Base-by-base conservation (phyloP, 371 early-diverging fungal genomes). In the Mucor irregularis region DNA sequence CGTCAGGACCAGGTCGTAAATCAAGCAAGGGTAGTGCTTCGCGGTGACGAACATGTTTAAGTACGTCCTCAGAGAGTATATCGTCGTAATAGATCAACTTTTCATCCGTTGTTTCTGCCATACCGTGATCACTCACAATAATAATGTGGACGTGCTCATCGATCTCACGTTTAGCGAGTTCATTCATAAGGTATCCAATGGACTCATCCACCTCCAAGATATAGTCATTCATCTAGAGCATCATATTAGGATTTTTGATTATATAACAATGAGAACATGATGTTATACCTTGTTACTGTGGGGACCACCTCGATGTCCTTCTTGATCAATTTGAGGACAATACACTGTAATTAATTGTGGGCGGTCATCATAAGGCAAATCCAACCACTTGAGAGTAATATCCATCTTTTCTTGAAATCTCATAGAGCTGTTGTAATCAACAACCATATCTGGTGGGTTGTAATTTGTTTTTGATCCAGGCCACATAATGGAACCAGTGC, bases 71-170 rank as follows among this genome's bases (percentile, higher is more conserved):
- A 1, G 76, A 67, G 3, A 78, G 61, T 24, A 78, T 78, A 46
- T 93, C 91, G 46, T 94, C 95, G 47, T 94, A 74, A 61, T 81
- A 91, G 29, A 94, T 82, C 10, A 73, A 39, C 14, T 68, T 63
- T n/a, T 83, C 69, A 44, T 80, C 66, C n/a, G 77, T 59, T 5
- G 69, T 62, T 13, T 69, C 63, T 6, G 92, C 79, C 96, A 97
- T 96, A 1, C 98, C 97, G 56, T 97, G 98, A 67, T 96, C 97
- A 54, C 93, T 85, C 50, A 95, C 93, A 21, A 96, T 64, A n/a
- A 97, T 77, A 13, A 95, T 49, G 64, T 96, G 89, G 25, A 90
- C 86, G 26, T 82, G 69, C 1, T 80, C 46, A 30, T 81, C 78
- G 35, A 94, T 56, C 28, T 84, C 82, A 35, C 91, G 74, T 9